phyloP scores from a whole-genome alignment of 805 yeast species.

The Blastobotrys terrestris region DNA sequence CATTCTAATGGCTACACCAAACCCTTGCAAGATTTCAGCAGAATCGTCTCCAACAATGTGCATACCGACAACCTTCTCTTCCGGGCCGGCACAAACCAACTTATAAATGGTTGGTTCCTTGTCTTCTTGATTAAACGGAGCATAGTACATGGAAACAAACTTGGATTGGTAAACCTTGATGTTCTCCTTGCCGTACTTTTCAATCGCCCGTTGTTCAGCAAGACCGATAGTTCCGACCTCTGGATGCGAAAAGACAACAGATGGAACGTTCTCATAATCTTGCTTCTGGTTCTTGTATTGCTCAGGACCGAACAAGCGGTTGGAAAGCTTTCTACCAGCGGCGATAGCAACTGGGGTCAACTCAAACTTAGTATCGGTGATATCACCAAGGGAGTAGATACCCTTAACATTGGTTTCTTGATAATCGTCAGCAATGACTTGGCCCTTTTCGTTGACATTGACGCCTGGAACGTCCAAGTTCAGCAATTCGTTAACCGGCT shows the following conservation, averaged over 20 bases:
- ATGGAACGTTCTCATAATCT: constrained; percentile 82
- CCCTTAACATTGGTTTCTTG: constrained; percentile 71
- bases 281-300: constrained; percentile 66
- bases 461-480: constrained; percentile 76
- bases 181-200: constrained; percentile 70
- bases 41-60: constrained; percentile 89
- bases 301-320: constrained; percentile 83
- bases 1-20: constrained; percentile 97
- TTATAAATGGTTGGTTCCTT: constrained; percentile 88
- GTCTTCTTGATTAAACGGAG: constrained; percentile 58
- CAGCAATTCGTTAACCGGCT: constrained; percentile 56
- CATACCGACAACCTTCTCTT: constrained; percentile 92
- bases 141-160: constrained; percentile 90
- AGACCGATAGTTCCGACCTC: constrained; percentile 94
- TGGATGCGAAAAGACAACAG: constrained; percentile 97
- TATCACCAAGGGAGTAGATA: constrained; percentile 88
- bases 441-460: constrained; percentile 50
- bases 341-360: constrained; percentile 98
- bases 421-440: constrained; percentile 76
- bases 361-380: constrained; percentile 77
- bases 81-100: constrained; percentile 65
- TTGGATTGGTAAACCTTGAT: constrained; percentile 75
- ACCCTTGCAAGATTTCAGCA: constrained; percentile 94
- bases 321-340: constrained; percentile 89
- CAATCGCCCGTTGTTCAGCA: constrained; percentile 69